These are phyloP conservation scores for Blastobotrys terrestris DNA, from an alignment of 805 yeast genomes.

Conservation along the genomic window DNA sequence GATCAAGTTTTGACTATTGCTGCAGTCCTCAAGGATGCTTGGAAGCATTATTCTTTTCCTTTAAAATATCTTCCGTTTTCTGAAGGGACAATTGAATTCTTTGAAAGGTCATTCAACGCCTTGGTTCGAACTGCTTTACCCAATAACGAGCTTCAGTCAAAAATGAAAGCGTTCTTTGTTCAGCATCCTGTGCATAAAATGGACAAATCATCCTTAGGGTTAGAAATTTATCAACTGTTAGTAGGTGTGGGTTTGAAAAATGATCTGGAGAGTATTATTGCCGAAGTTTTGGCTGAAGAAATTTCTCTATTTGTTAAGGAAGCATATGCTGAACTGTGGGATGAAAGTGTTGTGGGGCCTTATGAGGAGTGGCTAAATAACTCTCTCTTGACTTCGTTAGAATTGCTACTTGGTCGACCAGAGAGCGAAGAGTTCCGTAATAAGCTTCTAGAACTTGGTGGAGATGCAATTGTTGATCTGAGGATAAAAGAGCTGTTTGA, in stretches of 20 bases:
- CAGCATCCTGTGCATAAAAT: constrained; percentile 8
- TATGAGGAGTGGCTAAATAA: constrained; percentile 13
- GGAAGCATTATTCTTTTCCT: constrained; percentile 14
- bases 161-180: constrained; percentile 9
- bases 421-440: constrained; percentile 10
- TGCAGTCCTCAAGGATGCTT: constrained; percentile 8
- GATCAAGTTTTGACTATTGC: constrained; percentile 9
- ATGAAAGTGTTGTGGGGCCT: constrained; percentile 6
- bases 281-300: constrained; percentile 14
- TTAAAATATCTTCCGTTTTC: constrained; percentile 5
- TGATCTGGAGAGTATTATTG: constrained; percentile 18
- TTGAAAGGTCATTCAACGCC: constrained; percentile 19
- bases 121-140: constrained; percentile 17
- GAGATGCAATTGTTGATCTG: constrained; percentile 29
- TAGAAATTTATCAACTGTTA: constrained; percentile 7
- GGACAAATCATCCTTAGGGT: neutral
- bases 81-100: neutral
- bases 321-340: constrained; percentile 14
- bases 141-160: constrained; percentile 4
- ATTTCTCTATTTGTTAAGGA: constrained; percentile 13
- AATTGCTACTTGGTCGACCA: constrained; percentile 9
- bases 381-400: constrained; percentile 8
- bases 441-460: constrained; percentile 10
- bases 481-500: constrained; percentile 55
- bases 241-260: constrained; percentile 19